Base-by-base conservation (phyloP, 2,329 filamentous ascomycete genomes). In the Apiospora hydei region DNA sequence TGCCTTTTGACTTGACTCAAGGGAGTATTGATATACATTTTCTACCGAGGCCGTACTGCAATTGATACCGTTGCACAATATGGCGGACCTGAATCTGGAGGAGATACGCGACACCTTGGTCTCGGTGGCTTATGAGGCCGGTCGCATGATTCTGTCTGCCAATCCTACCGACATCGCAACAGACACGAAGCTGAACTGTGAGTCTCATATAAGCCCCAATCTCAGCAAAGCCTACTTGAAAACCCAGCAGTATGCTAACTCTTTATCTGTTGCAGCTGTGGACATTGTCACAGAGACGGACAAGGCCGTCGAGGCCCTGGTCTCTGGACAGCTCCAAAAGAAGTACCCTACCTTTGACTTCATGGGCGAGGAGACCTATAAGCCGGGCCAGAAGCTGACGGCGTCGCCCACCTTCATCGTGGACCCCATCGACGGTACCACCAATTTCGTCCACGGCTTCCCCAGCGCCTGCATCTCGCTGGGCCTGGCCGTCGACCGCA, bases 351-450 rank as follows among this genome's bases (percentile, higher is more conserved):
- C 79, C 73, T 88, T 88, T 78, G 81, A 86, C 75, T 94, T 94
- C 81, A 90, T 94, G 81, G 92, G 92, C 79, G 92, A 94, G 80
- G 93, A 96, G 83, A 94, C 93, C 41, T 93, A 94, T 84, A 85
- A 90, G 74, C 88, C 92, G 1, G 92, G 92, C 77, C 85, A 86
- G 73, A 84, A 82, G 61, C 85, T 96, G 67, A 92, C 90, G 0
- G 81, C 86, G 43, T 87, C 87, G 21, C 93, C 93, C 1, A 96
- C 93, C 61, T 95, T 95, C 83, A 88, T 95, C 78, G 91, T 93
- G 75, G 93, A 96, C 80, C 93, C 93, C 64, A 95, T 96, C 77
- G 93, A 96, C 83, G 93, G 92, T 78, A 95, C 90, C 8, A 94
- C 92, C 69, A 95, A 95, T 86, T 95, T 96, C 78, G 88, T 95